Conservation (phyloP, 768 basidiomycete species). For the Coprinopsis sp. region DNA sequence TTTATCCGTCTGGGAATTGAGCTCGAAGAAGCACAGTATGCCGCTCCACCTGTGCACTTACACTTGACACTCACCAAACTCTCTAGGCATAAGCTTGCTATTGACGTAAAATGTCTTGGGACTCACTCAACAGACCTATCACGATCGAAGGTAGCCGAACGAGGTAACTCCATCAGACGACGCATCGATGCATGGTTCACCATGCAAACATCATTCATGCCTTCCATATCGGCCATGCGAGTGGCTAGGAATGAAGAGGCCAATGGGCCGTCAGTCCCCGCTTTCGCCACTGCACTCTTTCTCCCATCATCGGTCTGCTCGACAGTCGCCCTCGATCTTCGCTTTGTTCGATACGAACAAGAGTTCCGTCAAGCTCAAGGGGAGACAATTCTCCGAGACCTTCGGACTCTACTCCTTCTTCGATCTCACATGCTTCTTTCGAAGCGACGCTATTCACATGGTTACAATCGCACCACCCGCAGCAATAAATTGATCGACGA, state of each 20-base stretch:
- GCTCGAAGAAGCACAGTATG: constrained; percentile 31
- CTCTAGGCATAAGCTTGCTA: too few species aligned
- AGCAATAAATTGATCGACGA: constrained; percentile 15
- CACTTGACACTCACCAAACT: too few species aligned
- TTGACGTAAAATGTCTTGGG: too few species aligned
- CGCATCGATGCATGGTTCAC: background rate
- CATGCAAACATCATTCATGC: background rate
- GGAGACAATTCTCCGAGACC: constrained; percentile 19
- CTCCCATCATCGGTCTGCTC: too few species aligned
- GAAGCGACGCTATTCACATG: constrained; percentile 22
- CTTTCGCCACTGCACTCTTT: too few species aligned
- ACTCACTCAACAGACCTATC: background rate
- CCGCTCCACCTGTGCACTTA: too few species aligned
- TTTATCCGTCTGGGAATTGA: constrained; percentile 27
- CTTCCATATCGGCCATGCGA: too few species aligned
- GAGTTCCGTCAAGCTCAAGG: constrained; percentile 25
- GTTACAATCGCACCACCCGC: constrained; percentile 21
- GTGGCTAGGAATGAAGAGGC: too few species aligned
- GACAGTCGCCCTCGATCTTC: too few species aligned
- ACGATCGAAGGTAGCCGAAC: background rate
- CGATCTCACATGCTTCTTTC: constrained; percentile 24
- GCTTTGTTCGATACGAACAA: constrained; percentile 21
- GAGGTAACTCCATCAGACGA: background rate
- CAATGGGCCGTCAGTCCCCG: too few species aligned
- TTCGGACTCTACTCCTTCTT: constrained; percentile 25